Evolutionary conservation across 2,329 filamentous ascomycete species (phyloP), one percentile per base, ranked within the genome.

Genomic region (Trichoderma cornu-damae): DNA sequence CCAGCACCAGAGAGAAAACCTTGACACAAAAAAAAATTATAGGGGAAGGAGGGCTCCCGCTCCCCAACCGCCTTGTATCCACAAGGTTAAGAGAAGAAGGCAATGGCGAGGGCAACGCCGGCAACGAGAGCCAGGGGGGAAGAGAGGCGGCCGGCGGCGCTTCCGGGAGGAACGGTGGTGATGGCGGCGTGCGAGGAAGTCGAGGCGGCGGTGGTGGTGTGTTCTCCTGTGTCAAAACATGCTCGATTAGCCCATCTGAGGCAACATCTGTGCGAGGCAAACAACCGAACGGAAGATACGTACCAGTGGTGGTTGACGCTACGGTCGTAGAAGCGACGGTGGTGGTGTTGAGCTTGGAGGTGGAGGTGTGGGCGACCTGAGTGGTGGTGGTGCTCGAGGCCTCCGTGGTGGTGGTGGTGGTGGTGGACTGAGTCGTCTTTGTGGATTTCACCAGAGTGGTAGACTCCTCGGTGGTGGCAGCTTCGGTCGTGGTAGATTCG

Each of bases 101-200:
- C 69, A 58, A 72, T 61, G 61, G 67, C 71, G 50, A 68, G 67
- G 56, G 68, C 63, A 55, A 65, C 71, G 61, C 67, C 71, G 16
- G 66, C 68, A 59, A 71, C 62, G 22, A 72, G 66, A 44, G 66
- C 68, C 57, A 72, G 55, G 30, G 68, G 67, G 34, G 70, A 68
- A 35, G 66, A 65, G 51, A 70, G 61, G 58, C 64, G 68, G 56
- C 59, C 61, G 50, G 69, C 70, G 60, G 64, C 66, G 62, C 61
- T 67, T 62, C 63, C 62, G 22, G 69, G 66, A 40, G 68, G 60
- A 35, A 62, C 68, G 47, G 67, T 65, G 44, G 62, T 46, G 12
- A 61, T 47, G 49, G 58, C 58, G 11, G 57, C 53, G 24, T 62
- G 58, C 53, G 58, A 58, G 58, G 64, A 57, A 9, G 61, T 60